Evolutionary conservation across 176 grass and related monocot genomes (phyloP).

Genomic region (Zoysia pacifica): DNA sequence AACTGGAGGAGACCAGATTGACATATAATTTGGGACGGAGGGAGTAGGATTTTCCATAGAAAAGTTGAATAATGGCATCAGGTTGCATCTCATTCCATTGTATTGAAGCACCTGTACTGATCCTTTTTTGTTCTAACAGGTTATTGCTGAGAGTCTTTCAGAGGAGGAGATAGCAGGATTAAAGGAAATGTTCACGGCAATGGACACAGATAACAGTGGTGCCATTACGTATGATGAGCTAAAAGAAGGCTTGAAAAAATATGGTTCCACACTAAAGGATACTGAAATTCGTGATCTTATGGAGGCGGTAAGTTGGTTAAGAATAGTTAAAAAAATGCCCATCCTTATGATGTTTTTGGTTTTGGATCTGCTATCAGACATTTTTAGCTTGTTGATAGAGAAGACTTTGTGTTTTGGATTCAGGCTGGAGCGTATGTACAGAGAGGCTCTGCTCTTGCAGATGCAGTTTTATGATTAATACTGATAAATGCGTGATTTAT

Average conservation of each 20-base stretch:
- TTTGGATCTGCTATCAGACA: constrained; percentile 4
- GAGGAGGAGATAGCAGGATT: constrained; percentile 82
- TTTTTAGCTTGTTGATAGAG: constrained; percentile 31
- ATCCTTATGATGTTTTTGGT: not conserved
- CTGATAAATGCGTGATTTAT: constrained; percentile 6
- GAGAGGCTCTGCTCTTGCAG: not conserved
- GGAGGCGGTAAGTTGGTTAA: constrained; percentile 64
- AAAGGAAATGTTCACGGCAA: constrained; percentile 76
- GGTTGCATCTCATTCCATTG: not conserved
- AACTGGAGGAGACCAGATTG: too few relatives aligned
- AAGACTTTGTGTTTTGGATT: not conserved
- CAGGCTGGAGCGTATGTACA: not conserved
- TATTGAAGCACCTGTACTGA: not conserved
- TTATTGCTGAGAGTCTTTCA: constrained; percentile 82
- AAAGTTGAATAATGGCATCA: not conserved
- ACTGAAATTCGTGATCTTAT: constrained; percentile 72
- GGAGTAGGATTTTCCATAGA: not conserved
- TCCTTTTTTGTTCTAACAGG: constrained; percentile 45
- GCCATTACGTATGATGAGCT: constrained; percentile 84
- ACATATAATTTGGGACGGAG: too few relatives aligned
- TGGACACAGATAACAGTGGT: constrained; percentile 73
- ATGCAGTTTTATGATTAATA: not conserved
- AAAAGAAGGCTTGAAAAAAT: constrained; percentile 67
- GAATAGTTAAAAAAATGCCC: not conserved
- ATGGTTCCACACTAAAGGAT: constrained; percentile 68